These are phyloP conservation scores for Xerocomus cyaneibrunnescens DNA, from an alignment of 1,284 basidiomycete genomes.

Conservation along the genomic window DNA sequence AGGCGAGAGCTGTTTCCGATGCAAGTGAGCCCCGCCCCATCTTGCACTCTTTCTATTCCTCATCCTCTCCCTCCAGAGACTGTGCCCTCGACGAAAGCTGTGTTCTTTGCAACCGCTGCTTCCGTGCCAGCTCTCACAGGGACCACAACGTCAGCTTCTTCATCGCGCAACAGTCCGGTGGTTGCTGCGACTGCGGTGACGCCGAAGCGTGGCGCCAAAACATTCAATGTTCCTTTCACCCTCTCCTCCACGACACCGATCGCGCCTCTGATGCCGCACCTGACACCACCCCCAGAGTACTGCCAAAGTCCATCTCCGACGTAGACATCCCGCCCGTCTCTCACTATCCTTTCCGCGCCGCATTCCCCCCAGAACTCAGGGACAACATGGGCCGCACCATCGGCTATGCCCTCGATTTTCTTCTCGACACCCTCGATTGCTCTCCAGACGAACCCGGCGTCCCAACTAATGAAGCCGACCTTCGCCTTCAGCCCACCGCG, in stretches of 20 bases:
- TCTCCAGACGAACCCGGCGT: constrained; percentile 79
- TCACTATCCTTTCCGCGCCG: constrained; percentile 55
- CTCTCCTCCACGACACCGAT: constrained; percentile 29
- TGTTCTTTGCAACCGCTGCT: constrained; percentile 86
- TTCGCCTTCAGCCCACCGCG: constrained; percentile 68
- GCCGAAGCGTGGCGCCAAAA: constrained; percentile 76
- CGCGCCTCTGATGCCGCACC: constrained; percentile 10
- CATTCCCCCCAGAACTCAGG: constrained; percentile 63
- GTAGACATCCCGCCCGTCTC: constrained; percentile 57
- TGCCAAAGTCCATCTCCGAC: constrained; percentile 37
- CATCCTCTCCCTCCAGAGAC: constrained; percentile 53
- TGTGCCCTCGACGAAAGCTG: constrained; percentile 88
- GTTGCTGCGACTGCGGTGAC: constrained; percentile 93
- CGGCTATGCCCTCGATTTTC: constrained; percentile 77
- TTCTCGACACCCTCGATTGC: constrained; percentile 83
- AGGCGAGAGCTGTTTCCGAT: constrained; percentile 85
- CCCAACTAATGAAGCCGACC: constrained; percentile 66
- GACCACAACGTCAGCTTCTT: constrained; percentile 91
- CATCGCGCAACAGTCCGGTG: constrained; percentile 85
- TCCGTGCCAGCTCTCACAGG: constrained; percentile 78
- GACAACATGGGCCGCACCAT: constrained; percentile 74
- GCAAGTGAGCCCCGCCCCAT: constrained; percentile 66
- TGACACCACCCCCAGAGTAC: constrained; percentile 38
- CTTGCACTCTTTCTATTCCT: not conserved
- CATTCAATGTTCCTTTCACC: constrained; percentile 73